phyloP scores from a whole-genome alignment of 345 rosid genomes.

The Lenwebbia sp. region DNA sequence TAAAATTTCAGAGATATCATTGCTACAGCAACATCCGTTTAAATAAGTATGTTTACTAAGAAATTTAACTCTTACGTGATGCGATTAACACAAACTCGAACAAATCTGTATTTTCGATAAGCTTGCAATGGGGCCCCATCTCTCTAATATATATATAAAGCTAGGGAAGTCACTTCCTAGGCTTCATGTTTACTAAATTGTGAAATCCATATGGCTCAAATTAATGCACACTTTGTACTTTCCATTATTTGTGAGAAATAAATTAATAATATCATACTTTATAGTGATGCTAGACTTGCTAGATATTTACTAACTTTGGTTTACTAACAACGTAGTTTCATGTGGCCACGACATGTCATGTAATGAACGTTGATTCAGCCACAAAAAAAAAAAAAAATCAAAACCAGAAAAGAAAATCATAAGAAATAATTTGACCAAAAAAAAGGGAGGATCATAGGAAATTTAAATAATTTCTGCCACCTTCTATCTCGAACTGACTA shows the following conservation, averaged over 20 bases:
- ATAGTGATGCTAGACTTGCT: too few species aligned
- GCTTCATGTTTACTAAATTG: not conserved
- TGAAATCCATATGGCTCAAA: not conserved
- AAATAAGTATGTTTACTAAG: not conserved
- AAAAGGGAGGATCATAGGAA: too few species aligned
- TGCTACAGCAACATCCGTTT: not conserved
- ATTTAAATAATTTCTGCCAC: too few species aligned
- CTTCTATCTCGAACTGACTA: too few species aligned
- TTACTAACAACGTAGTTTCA: too few species aligned
- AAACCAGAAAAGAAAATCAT: too few species aligned
- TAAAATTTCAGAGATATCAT: not conserved
- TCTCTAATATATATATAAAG: not conserved
- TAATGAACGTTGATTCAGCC: too few species aligned
- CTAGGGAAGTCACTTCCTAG: not conserved
- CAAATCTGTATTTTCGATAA: not conserved
- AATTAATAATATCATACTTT: not conserved
- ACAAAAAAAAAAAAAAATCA: too few species aligned
- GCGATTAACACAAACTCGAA: not conserved
- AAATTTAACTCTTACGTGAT: not conserved
- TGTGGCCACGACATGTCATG: too few species aligned
- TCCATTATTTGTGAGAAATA: not conserved
- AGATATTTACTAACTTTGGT: too few species aligned
- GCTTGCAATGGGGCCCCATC: rapidly evolving
- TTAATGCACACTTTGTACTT: not conserved
- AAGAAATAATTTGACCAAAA: too few species aligned